Evolutionary conservation across 1,284 basidiomycete genomes (phyloP).

Genomic region (Grifola frondosa): DNA sequence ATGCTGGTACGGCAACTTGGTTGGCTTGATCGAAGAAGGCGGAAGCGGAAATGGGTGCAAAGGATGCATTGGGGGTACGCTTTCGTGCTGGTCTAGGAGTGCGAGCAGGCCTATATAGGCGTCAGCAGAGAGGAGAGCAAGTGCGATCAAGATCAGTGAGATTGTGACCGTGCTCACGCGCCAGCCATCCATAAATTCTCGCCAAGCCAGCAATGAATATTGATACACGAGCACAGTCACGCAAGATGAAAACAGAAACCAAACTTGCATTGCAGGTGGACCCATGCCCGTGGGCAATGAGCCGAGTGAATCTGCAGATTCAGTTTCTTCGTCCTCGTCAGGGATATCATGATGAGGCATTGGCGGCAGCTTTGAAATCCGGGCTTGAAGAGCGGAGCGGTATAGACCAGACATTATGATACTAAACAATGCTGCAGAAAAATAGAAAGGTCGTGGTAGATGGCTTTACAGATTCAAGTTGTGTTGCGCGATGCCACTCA

Average conservation of each 20-base stretch:
- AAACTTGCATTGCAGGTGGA: conserved; percentile 61
- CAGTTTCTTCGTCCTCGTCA: conserved; percentile 60
- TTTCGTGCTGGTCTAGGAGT: conserved; percentile 24
- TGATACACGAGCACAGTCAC: no score
- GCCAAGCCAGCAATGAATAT: background rate
- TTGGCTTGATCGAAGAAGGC: conserved; percentile 76
- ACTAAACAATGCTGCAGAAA: no score
- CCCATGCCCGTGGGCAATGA: conserved; percentile 58
- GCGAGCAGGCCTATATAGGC: conserved; percentile 14
- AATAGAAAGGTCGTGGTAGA: no score
- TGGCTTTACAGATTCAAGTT: no score
- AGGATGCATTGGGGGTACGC: conserved; percentile 52
- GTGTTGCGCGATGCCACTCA: no score
- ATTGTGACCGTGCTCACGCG: no score
- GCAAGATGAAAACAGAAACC: conserved; percentile 6
- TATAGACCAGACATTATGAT: conserved; percentile 77
- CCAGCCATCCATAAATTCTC: no score
- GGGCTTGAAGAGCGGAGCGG: conserved; percentile 66
- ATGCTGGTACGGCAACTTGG: conserved; percentile 64
- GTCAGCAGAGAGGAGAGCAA: background rate
- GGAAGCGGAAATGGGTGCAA: conserved; percentile 72
- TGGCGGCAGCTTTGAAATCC: conserved; percentile 64
- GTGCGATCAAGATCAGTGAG: background rate
- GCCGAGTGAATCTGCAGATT: conserved; percentile 61
- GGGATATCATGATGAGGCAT: conserved; percentile 43